Evolutionary conservation across 345 rosid genomes (phyloP).

Genomic region (Linum usitatissimum): DNA sequence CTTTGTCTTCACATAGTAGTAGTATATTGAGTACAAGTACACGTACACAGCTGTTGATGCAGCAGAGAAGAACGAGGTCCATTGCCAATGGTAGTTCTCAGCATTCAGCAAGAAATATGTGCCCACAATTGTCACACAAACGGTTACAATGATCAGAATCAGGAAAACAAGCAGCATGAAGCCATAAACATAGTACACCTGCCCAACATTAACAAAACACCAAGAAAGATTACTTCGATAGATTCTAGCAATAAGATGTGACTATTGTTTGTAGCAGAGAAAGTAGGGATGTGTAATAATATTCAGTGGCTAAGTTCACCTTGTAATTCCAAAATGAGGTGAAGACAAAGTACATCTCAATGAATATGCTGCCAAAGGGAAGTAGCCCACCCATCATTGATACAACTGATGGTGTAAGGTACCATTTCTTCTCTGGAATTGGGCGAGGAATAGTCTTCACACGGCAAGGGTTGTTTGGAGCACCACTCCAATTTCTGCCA

Average conservation of each 20-base stretch:
- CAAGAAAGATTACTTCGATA: neutral
- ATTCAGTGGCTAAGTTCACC: slow-evolving; percentile 31
- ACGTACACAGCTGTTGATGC: slow-evolving; percentile 92
- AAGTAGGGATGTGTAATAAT: neutral
- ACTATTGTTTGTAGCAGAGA: neutral
- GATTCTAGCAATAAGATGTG: neutral
- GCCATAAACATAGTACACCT: slow-evolving; percentile 93
- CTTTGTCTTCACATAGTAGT: slow-evolving; percentile 85
- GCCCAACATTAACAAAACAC: slow-evolving; percentile 14
- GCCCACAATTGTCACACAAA: slow-evolving; percentile 88
- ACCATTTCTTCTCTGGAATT: slow-evolving; percentile 95
- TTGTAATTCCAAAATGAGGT: slow-evolving; percentile 98
- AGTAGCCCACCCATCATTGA: slow-evolving; percentile 88
- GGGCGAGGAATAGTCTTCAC: slow-evolving; percentile 96
- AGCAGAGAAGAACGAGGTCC: slow-evolving; percentile 93
- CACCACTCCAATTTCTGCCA: slow-evolving; percentile 93
- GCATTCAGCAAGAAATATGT: slow-evolving; percentile 88
- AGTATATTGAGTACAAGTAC: slow-evolving; percentile 79
- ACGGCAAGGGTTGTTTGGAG: slow-evolving; percentile 92
- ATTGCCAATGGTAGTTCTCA: slow-evolving; percentile 96
- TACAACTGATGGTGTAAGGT: slow-evolving; percentile 81
- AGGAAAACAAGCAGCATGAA: slow-evolving; percentile 84
- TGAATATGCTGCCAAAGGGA: slow-evolving; percentile 94
- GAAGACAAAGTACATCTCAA: slow-evolving; percentile 95
- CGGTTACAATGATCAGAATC: slow-evolving; percentile 76